Evolutionary conservation across 306 rosid genomes (phyloP), one percentile per base, ranked within the genome.

Genomic region (Quercus cerris): DNA sequence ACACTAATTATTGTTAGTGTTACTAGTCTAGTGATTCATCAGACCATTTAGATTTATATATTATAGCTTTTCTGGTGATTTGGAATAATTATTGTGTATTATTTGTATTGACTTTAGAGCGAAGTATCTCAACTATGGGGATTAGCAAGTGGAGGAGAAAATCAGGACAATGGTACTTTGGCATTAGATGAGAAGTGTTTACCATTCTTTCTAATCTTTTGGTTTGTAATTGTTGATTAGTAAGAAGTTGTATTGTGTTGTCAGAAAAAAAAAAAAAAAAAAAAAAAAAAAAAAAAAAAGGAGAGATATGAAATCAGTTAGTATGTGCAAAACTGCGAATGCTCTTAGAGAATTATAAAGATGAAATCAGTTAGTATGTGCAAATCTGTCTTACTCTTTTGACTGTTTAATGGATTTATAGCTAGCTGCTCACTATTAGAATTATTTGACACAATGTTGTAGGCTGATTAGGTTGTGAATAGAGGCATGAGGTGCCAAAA

Each of bases 81-180:
- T 33, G 57, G 15, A 22, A 9, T 61, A 7, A 25, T 33, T 76
- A 80, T 76, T 22, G 68, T 70, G 49, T 76, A 67, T n/a, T 11
- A 20, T 71, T 74, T 35, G 6, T 78, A 17, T 61, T 8, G 31
- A 51, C 76, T 81, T 49, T 87, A 95, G 99, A 95, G 87, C 87
- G 94, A 95, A 89, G 86, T 91, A 82, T 91, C 97, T 67, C 90
- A 81, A 66, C 83, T 93, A 70, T 93, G 88, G 71, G 91, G 92
- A 71, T 84, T 86, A 38, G 92, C 38, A 73, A 81, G 75, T 75
- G 96, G 94, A 80, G 63, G 59, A 23, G 97, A 92, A 71, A 63
- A 44, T 85, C 97, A 89, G 62, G 94, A 90, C 55, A 89, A 77
- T 85, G 96, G 86, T 46, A 71, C 49, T 14, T 83, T 92, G 71